These are phyloP conservation scores for Marsdenia floribunda DNA, from an alignment of 257 asterid genomes.

Conservation along the genomic window DNA sequence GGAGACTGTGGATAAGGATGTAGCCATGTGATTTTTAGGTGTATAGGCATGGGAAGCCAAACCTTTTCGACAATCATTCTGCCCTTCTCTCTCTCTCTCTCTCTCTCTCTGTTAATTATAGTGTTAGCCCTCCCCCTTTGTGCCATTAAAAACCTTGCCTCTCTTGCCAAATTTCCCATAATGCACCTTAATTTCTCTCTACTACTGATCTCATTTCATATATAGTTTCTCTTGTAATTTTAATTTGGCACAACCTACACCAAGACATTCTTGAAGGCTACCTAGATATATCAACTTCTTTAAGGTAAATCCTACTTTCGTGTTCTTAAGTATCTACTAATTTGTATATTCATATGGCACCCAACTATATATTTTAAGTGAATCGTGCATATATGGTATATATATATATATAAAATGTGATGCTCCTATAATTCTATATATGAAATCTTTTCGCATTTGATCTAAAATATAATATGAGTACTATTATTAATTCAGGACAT, in stretches of 20 bases:
- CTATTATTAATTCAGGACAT: too few relatives aligned
- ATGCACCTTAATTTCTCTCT: background rate
- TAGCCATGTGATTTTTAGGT: conserved; percentile 55
- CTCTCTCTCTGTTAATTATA: background rate
- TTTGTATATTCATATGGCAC: too few relatives aligned
- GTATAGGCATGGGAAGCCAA: conserved; percentile 64
- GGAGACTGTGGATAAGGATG: conserved; percentile 32
- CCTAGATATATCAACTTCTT: background rate
- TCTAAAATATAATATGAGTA: too few relatives aligned
- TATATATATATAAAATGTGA: too few relatives aligned
- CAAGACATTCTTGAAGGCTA: background rate
- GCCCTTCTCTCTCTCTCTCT: conserved; percentile 4
- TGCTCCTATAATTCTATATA: too few relatives aligned
- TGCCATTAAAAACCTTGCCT: conserved; percentile 12
- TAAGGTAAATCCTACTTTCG: background rate
- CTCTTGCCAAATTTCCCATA: background rate
- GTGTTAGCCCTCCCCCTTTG: conserved; percentile 10
- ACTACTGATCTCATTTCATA: background rate
- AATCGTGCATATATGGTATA: too few relatives aligned
- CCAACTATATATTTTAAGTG: too few relatives aligned
- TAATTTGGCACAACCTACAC: background rate
- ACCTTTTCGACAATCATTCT: conserved; percentile 51
- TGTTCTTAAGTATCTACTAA: too few relatives aligned
- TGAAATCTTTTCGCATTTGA: too few relatives aligned
- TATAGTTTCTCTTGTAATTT: background rate